A percentile compares a stretch with the other conserved stretches of the same genome.
phyloP scores from a whole-genome alignment of 352 stramenopile genomes.

The Globisporangium orthogonon region DNA sequence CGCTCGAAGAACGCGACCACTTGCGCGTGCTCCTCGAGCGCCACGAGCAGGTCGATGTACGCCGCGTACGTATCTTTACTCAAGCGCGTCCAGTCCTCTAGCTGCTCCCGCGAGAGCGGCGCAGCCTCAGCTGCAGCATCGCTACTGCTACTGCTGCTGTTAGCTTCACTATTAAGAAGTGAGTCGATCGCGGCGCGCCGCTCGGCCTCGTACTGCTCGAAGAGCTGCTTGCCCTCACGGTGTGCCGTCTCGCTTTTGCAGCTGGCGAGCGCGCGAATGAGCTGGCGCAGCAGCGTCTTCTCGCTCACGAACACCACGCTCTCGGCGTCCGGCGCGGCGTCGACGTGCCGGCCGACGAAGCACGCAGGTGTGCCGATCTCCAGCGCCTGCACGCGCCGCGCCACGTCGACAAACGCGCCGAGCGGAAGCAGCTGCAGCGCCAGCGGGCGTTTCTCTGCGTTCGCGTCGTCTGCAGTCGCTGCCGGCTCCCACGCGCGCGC shows the following conservation, averaged over 20 bases:
- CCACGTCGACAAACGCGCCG: conserved; percentile 22
- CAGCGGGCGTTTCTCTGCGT: not conserved
- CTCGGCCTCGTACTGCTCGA: conserved; percentile 9
- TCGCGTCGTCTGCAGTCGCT: conserved; percentile 4
- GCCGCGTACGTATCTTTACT: conserved; percentile 6
- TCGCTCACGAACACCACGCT: conserved; percentile 10
- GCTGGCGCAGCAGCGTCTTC: conserved; percentile 11
- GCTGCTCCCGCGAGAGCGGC: not conserved
- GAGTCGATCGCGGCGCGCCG: not conserved
- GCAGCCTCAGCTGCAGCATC: not conserved
- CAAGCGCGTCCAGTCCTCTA: conserved; percentile 11
- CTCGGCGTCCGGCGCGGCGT: not conserved
- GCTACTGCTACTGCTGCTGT: too few relatives aligned
- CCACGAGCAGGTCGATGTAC: conserved; percentile 6
- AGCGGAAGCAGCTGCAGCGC: conserved; percentile 34
- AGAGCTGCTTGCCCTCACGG: conserved; percentile 1
- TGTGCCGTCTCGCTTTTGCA: not conserved
- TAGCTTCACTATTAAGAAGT: too few relatives aligned
- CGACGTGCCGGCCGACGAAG: conserved; percentile 15
- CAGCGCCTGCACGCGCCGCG: conserved; percentile 1
- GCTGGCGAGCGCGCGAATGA: conserved; percentile 2
- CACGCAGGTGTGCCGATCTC: conserved; percentile 15
- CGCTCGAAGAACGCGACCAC: conserved; percentile 6
- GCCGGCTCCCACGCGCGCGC: conserved; percentile 1
- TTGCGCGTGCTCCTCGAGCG: not conserved